These are phyloP conservation scores for Fusarium domesticum DNA, from an alignment of 2,329 filamentous ascomycete genomes.

Conservation along the genomic window DNA sequence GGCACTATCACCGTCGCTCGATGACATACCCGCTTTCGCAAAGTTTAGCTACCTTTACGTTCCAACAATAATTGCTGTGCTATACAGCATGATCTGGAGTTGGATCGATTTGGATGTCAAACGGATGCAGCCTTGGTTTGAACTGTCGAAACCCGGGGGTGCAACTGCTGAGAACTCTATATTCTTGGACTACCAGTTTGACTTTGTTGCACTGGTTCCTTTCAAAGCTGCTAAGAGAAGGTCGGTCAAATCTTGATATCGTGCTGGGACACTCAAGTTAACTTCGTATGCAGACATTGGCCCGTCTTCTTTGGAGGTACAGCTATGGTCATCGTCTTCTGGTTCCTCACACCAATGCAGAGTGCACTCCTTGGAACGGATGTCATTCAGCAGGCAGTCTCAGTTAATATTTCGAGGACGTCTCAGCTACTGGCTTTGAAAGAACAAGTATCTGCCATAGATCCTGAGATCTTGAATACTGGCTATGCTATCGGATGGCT, in stretches of 20 bases:
- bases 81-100: constrained; percentile 56
- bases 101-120: constrained; percentile 60
- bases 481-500: constrained; percentile 48
- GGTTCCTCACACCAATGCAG: constrained; percentile 53
- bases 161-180: constrained; percentile 45
- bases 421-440: constrained; percentile 18
- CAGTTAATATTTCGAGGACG: background rate
- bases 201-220: constrained; percentile 35
- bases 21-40: constrained; percentile 35
- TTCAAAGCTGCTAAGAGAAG: constrained; percentile 28
- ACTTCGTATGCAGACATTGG: constrained; percentile 46
- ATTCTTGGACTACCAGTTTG: constrained; percentile 51
- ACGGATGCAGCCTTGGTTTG: constrained; percentile 58
- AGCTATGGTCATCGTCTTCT: constrained; percentile 51
- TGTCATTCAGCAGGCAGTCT: constrained; percentile 23
- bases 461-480: constrained; percentile 39
- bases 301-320: constrained; percentile 46
- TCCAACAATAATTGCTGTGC: constrained; percentile 52
- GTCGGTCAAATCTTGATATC: constrained; percentile 37
- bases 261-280: background rate
- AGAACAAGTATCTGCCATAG: constrained; percentile 27
- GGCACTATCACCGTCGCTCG: constrained; percentile 18
- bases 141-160: constrained; percentile 48
- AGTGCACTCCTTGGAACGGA: constrained; percentile 50
- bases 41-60: constrained; percentile 48